phyloP scores from a whole-genome alignment of 306 rosid species.

The Lathyrus sativus region DNA sequence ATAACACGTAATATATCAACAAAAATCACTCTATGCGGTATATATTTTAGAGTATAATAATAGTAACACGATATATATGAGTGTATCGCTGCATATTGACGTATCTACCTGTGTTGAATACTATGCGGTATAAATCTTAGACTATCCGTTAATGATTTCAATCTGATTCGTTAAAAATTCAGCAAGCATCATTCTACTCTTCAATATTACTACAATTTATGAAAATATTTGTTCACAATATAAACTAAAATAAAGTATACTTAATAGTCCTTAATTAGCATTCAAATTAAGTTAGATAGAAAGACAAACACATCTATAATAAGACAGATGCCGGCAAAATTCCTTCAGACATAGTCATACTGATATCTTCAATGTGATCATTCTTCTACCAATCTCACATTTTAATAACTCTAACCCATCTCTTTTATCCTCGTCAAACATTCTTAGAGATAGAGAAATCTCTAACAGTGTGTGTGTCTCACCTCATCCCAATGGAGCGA shows the following conservation, averaged over 20 bases:
- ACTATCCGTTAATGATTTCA: neutral
- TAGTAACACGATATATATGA: no score
- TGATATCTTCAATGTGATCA: constrained; percentile 44
- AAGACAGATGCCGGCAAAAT: constrained; percentile 54
- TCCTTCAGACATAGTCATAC: constrained; percentile 24
- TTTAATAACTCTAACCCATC: neutral
- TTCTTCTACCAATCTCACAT: neutral
- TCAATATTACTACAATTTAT: neutral
- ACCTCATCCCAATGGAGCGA: constrained; percentile 30
- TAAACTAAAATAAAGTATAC: neutral
- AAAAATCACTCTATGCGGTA: no score
- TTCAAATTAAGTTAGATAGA: neutral
- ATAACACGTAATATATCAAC: no score
- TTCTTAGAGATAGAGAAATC: neutral
- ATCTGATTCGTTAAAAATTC: neutral
- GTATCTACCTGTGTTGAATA: no score
- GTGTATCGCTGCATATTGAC: no score
- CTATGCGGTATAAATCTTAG: no score
- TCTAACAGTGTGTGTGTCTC: neutral
- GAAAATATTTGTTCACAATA: neutral
- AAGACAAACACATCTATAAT: constrained; percentile 17
- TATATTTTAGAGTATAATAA: no score
- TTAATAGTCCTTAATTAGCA: neutral
- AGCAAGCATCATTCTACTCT: neutral
- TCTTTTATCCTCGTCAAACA: neutral